Conservation (phyloP, 2,329 filamentous ascomycete species). For the Ambrosiella cleistominuta region DNA sequence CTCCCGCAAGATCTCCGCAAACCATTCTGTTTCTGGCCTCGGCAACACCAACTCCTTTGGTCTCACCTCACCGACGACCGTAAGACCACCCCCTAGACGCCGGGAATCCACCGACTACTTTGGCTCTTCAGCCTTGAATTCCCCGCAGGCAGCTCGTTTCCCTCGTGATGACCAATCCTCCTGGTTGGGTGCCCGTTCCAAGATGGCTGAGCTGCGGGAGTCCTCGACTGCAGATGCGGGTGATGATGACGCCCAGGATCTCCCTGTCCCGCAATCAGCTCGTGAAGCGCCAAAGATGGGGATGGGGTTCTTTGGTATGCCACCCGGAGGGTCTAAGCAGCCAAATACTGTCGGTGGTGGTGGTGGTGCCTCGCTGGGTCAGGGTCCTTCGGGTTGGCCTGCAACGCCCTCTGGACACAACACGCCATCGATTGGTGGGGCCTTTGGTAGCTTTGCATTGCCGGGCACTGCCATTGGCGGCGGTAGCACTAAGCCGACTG, state of each 20-base stretch:
- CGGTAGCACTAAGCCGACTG: slow-evolving; percentile 23
- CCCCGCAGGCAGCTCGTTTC: slow-evolving; percentile 43
- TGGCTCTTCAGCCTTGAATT: slow-evolving; percentile 30
- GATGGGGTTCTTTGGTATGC: slow-evolving; percentile 6
- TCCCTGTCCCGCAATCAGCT: slow-evolving; percentile 14
- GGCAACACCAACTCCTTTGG: slow-evolving; percentile 32
- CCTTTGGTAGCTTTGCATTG: slow-evolving; percentile 81
- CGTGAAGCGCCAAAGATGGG: slow-evolving; percentile 10
- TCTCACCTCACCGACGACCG: slow-evolving; percentile 51
- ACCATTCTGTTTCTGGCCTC: slow-evolving; percentile 43
- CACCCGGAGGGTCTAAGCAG: background rate
- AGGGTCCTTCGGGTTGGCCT: slow-evolving; percentile 28
- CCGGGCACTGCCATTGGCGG: slow-evolving; percentile 33
- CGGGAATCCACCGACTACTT: slow-evolving; percentile 61
- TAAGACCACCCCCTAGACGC: slow-evolving; percentile 57
- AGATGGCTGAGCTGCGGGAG: slow-evolving; percentile 11
- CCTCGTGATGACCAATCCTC: slow-evolving; percentile 43
- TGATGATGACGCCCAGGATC: slow-evolving; percentile 27
- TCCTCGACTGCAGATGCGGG: slow-evolving; percentile 32
- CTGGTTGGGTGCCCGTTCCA: slow-evolving; percentile 38
- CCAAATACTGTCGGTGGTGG: background rate
- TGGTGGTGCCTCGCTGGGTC: slow-evolving; percentile 23
- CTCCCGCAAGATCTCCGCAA: slow-evolving; percentile 68
- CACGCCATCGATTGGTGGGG: slow-evolving; percentile 44
- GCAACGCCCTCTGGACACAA: slow-evolving; percentile 29